These are phyloP conservation scores for Aristolochia fimbriata DNA, from an alignment of 164 flowering plant genomes.

Conservation along the genomic window DNA sequence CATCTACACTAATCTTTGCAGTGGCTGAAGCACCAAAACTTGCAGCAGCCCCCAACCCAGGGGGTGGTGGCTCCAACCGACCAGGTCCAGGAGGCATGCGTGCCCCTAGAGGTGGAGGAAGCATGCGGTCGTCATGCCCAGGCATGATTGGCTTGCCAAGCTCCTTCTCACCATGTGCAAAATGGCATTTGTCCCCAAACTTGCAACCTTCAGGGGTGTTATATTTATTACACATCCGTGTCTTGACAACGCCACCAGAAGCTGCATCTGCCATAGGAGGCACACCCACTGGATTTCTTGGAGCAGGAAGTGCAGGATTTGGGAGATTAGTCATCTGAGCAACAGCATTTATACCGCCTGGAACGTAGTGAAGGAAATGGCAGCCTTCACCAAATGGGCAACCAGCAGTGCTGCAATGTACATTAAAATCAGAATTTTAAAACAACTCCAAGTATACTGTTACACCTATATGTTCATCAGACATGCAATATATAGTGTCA, in stretches of 20 bases:
- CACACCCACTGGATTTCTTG: conserved; percentile 23
- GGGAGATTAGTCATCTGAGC: conserved; percentile 59
- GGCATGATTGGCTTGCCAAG: conserved; percentile 50
- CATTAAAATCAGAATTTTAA: neutral
- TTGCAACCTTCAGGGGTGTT: conserved; percentile 80
- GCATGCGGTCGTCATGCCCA: conserved; percentile 47
- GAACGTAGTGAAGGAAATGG: conserved; percentile 75
- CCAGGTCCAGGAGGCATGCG: conserved; percentile 15
- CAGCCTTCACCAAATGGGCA: conserved; percentile 92
- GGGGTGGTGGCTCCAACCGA: conserved; percentile 31
- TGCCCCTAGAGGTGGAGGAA: conserved; percentile 26
- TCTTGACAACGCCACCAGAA: conserved; percentile 30
- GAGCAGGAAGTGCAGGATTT: conserved; percentile 21
- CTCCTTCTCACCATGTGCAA: conserved; percentile 87
- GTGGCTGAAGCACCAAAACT: conserved; percentile 79
- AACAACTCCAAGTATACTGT: neutral
- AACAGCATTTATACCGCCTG: conserved; percentile 64
- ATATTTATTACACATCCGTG: conserved; percentile 62
- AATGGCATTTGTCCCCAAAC: conserved; percentile 84
- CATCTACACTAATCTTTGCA: conserved; percentile 87
- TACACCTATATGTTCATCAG: too few relatives aligned
- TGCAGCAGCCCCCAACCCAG: conserved; percentile 36
- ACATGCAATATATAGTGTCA: too few relatives aligned
- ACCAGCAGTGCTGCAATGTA: conserved; percentile 50
- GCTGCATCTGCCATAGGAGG: conserved; percentile 33